Evolutionary conservation across 352 stramenopile genomes (phyloP), one percentile per base, ranked within the genome.

Genomic region (Phytopythium cucurbitacearum): DNA sequence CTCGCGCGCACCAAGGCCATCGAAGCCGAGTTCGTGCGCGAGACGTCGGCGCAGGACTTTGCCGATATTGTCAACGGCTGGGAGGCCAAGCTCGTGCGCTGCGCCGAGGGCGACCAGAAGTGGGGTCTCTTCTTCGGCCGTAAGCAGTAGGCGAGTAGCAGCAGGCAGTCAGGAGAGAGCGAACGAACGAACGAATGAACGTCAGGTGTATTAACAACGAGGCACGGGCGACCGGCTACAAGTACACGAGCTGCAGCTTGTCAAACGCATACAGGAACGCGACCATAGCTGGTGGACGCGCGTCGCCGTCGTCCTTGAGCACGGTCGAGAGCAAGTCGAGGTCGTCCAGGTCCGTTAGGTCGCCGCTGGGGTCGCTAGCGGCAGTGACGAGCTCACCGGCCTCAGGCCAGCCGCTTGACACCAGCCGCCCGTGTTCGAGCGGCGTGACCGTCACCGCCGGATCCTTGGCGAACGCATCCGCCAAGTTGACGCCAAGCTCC

Each of bases 101-200:
- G 76, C 12, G 74, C 54, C 1, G 79, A 89, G 1, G 79, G 79
- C 11, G 76, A 89, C 37, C 79, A 89, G 62, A 87, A 87, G 58
- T 89, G 79, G 79, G 79, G 79, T n/a, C 60, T 89, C 53, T 88
- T 89, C 42, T 76, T 80, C 59, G 79, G 61, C 41, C 57, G 77
- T 41, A 89, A 89, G 59, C 38, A 70, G 38, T 80, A 64, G 66
- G 34, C 9, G 10, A 28, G 12, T 42, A 44, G 40, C n/a, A 28
- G 21, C 21, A 28, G 21, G 21, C 21, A 28, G 21, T 28, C 21
- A 28, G 21, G 21, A 28, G 21, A 28, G 21, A 28, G 21, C 21
- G 21, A 28, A 28, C 21, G 21, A 28, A 28, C 21, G 21, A 28
- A 28, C 21, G 21, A 28, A 28, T 28, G 21, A 28, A 28, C 21